Base-by-base conservation (phyloP, 192 early-diverging fungal genomes). In the Coemansia sp. region DNA sequence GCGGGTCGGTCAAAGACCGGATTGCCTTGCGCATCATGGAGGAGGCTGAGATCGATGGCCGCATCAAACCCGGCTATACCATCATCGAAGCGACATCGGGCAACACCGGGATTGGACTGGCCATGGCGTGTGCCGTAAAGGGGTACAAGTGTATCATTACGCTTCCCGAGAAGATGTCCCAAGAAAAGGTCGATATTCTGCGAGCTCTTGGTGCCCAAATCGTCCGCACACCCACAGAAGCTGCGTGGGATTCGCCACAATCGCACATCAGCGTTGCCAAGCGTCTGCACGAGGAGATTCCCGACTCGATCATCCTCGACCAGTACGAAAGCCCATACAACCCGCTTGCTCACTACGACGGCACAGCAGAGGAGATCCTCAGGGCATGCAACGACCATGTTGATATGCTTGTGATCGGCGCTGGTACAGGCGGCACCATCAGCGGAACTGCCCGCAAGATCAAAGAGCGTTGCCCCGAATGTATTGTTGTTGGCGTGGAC, bases 31-130 rank as follows among this genome's bases (percentile, higher is more conserved):
- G 97, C 66, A 99, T 99, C 90, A 71, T 99, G 54, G 94, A 97
- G 66, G 93, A 91, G 64, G 96, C 94, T 63, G 97, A 99, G 79
- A 86, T 85, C 70, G 90, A 89, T 34, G 97, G 97, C 6, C 88
- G 78, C 59, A 79, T 99, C 72, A 95, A 87, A 71, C 95, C 95
- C 25, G 97, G 97, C 7, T 87, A 77, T 57, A 98, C 96, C 19
- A 87, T 99, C 65, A 99, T 99, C 69, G 97, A 99, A 82, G 95
- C 97, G 43, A 99, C 97, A 23, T 97, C 95, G 25, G 97, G 97
- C 71, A 99, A 99, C 85, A 99, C 97, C 33, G 97, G 97, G 65
- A 99, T 99, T 71, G 97, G 97, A 49, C 87, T 99, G 50, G 97
- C 97, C 50, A 82, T 99, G 40, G 88, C 95, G 61, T 94, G 92